Base-by-base conservation (phyloP, 352 stramenopile species). In the Elongisporangium undulatum region DNA sequence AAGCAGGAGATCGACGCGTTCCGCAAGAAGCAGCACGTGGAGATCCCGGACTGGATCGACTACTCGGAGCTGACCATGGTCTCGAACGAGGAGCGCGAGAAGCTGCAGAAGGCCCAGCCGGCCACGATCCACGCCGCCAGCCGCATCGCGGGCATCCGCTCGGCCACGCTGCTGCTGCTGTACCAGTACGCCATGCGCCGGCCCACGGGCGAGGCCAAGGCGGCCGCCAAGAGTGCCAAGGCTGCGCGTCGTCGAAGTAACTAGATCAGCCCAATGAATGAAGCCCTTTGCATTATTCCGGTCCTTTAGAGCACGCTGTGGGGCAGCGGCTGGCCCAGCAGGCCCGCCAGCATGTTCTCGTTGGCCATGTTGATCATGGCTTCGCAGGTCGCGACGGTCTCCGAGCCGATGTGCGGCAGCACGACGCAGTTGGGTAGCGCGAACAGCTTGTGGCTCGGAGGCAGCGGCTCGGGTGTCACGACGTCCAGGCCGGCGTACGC, bases 1-100 rank as follows among this genome's bases (percentile, higher is more conserved):
- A 78, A 95, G 59, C 94, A 96, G 59, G 97, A 99, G 71, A 99
- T 99, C 69, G 90, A 97, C 59, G 91, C 90, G 24, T 98, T 97
- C 77, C 78, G 95, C 49, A 89, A 93, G 62, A 97, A 97, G 48
- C 89, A 98, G 72, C 92, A 96, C 60, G 79, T 98, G 21, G 64
- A 79, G 54, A 98, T 99, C 61, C 97, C 97, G 16, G 75, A 86
- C 10, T 93, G 95, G 70, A 85, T 99, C 48, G 75, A 96, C 65
- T 99, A 99, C 71, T 76, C 78, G 1, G 41, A 75, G 49, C 89
- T 99, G 62, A 95, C 95, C n/a, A 97, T 97, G 55, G 89, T 99
- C 61, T 98, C 92, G 38, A 97, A 93, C 62, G 97, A 99, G 72
- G 97, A 99, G 62, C 79, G 85, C 52, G 94, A 98, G 70, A 98